Conservation (phyloP, 2,329 filamentous ascomycete species). For the Penicillium sp. region DNA sequence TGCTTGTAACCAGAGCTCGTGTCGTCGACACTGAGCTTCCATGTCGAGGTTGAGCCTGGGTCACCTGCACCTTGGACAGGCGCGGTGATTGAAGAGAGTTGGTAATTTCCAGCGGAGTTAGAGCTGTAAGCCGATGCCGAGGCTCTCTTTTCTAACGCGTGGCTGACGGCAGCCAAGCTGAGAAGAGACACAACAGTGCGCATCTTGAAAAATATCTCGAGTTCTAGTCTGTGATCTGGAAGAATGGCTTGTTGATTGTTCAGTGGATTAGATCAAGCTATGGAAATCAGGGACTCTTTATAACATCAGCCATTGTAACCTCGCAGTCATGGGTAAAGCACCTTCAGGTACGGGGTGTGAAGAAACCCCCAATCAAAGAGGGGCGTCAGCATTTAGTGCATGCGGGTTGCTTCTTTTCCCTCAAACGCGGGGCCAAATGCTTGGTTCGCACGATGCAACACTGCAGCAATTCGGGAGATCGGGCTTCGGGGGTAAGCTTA, state of each 20-base stretch:
- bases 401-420: background rate
- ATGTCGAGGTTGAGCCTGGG: constrained; percentile 24
- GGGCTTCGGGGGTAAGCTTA: background rate
- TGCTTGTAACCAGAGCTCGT: constrained; percentile 28
- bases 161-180: constrained; percentile 11
- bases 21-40: constrained; percentile 28
- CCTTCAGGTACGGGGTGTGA: background rate
- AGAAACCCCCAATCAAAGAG: background rate
- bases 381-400: background rate
- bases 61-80: constrained; percentile 20
- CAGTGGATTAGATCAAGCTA: background rate
- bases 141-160: constrained; percentile 19
- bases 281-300: background rate
- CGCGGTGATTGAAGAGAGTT: constrained; percentile 21
- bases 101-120: constrained; percentile 27
- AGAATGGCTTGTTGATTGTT: background rate
- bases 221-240: background rate
- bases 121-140: constrained; percentile 28
- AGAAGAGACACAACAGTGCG: constrained; percentile 1
- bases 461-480: background rate
- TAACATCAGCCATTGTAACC: background rate
- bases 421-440: background rate
- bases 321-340: background rate
- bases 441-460: background rate
- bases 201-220: background rate